Percentiles rank a stretch among this genome's conserved stretches.
phyloP scores from a whole-genome alignment of 2,329 filamentous ascomycete species.

The Arthrobotrys musiformis region DNA sequence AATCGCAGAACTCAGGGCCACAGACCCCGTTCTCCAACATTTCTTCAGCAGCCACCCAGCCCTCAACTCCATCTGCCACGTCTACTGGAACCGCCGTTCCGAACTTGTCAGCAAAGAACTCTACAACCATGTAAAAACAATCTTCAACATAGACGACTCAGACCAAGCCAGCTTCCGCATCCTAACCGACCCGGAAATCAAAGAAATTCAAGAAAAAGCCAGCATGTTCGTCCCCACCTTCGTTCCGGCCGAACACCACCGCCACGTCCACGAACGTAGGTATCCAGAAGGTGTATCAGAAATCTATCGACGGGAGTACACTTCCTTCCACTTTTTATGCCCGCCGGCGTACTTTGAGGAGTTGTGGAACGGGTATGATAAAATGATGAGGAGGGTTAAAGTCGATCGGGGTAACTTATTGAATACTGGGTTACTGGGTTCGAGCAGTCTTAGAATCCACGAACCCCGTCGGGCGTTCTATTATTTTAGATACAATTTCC shows the following conservation, averaged over 20 bases:
- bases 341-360: neutral
- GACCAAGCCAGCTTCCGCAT: neutral
- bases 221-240: neutral
- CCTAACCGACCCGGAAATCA: neutral
- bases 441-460: neutral
- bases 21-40: neutral
- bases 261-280: neutral
- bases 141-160: neutral
- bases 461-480: neutral
- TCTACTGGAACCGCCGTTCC: constrained; percentile 9
- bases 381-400: neutral
- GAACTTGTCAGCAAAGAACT: neutral
- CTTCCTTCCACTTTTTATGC: constrained; percentile 11
- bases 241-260: neutral
- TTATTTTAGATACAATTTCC: neutral
- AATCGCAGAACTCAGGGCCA: neutral
- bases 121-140: neutral
- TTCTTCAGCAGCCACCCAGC: neutral
- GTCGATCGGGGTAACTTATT: neutral
- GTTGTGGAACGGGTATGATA: constrained; percentile 2
- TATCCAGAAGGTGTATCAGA: neutral
- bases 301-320: constrained; percentile 17
- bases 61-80: neutral
- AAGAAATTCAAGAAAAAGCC: neutral
- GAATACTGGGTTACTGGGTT: neutral